Evolutionary conservation across 306 rosid species (phyloP).

Genomic region (Fragaria vesca): DNA sequence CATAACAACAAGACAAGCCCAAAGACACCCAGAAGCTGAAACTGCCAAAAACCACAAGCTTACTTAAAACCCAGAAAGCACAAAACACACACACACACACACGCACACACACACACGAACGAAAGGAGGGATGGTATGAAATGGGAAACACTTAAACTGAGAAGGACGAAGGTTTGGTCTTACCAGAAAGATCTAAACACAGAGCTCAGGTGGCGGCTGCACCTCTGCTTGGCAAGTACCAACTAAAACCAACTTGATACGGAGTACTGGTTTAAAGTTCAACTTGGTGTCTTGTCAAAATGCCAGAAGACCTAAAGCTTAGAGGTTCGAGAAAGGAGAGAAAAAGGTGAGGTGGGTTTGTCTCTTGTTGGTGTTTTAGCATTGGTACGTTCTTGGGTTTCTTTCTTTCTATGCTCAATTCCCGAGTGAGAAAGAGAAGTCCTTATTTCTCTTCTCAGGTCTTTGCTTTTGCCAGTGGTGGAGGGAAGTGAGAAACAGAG

Average conservation of each 20-base stretch:
- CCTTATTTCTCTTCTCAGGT: conserved; percentile 12
- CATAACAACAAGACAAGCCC: not conserved
- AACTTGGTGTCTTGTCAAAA: not conserved
- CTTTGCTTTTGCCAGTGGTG: conserved; percentile 35
- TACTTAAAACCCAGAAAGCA: conserved; percentile 1
- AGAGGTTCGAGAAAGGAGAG: not conserved
- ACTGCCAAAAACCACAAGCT: not conserved
- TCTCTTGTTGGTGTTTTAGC: not conserved
- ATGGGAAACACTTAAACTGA: conserved; percentile 6
- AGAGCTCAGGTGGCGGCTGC: conserved; percentile 9
- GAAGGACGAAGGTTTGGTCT: not conserved
- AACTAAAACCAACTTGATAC: not conserved
- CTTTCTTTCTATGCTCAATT: conserved; percentile 37
- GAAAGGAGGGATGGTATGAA: not conserved
- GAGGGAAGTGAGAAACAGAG: conserved; percentile 18
- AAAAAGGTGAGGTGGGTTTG: not conserved
- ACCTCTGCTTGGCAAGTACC: not conserved
- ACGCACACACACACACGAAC: not conserved
- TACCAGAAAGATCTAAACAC: conserved; percentile 21
- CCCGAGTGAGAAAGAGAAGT: conserved; percentile 35
- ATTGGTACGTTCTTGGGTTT: conserved; percentile 16
- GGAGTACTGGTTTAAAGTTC: not conserved
- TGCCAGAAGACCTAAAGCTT: conserved; percentile 28
- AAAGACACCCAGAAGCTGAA: not conserved
- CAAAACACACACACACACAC: not conserved